Conservation (phyloP, 768 basidiomycete genomes). For the Collybiopsis confluens region DNA sequence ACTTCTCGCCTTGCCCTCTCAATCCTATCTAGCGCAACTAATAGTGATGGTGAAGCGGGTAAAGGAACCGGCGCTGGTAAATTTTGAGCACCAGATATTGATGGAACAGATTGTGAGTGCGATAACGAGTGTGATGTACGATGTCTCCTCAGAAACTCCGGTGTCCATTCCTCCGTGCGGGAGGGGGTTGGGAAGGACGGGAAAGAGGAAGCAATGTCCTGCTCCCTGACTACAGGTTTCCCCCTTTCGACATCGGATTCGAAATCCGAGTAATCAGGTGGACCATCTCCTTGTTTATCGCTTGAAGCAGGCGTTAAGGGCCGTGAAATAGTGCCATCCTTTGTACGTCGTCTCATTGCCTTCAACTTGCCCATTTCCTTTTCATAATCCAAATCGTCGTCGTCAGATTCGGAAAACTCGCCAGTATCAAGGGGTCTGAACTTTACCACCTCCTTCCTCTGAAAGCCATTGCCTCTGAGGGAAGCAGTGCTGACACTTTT, state of each 20-base stretch:
- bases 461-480: conserved; percentile 5
- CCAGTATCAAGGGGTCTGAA: conserved; percentile 20
- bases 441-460: conserved; percentile 22
- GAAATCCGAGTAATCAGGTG: conserved; percentile 41
- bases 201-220: neutral
- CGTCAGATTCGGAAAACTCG: conserved; percentile 30
- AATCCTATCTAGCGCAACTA: conserved; percentile 59
- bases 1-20: conserved; percentile 50
- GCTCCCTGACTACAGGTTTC: conserved; percentile 9
- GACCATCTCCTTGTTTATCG: conserved; percentile 13
- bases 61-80: neutral
- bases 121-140: neutral
- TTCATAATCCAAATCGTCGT: conserved; percentile 30
- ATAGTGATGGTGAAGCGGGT: conserved; percentile 61
- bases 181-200: neutral
- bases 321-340: neutral
- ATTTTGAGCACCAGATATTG: too few species aligned
- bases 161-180: conserved; percentile 34
- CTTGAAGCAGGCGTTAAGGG: conserved; percentile 14
- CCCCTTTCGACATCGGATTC: conserved; percentile 37
- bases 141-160: conserved; percentile 41
- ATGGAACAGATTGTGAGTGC: too few species aligned
- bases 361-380: conserved; percentile 37
- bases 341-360: conserved; percentile 18
- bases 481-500: conserved; percentile 5